These are phyloP conservation scores for Mediolabrus comicus DNA, from an alignment of 108 stramenopile genomes.

Conservation along the genomic window DNA sequence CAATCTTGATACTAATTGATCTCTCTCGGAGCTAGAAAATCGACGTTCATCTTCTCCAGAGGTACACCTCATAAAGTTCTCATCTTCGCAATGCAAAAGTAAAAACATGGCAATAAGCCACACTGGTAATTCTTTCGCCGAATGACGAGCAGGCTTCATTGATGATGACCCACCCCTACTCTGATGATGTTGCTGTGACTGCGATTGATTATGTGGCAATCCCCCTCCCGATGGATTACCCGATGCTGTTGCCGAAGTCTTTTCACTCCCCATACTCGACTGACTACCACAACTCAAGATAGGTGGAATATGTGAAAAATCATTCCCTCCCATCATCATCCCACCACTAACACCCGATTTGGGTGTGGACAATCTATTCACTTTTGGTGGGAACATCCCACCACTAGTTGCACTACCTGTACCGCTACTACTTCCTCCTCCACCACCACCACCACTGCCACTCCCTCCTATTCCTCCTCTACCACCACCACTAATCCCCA, in stretches of 20 bases:
- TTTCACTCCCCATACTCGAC: slow-evolving; percentile 76
- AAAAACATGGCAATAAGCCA: slow-evolving; percentile 86
- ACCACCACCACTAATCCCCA: slow-evolving; percentile 16
- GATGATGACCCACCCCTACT: neutral
- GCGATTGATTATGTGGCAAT: neutral
- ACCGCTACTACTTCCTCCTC: neutral
- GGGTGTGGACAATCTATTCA: neutral
- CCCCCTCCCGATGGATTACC: neutral
- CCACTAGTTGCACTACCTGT: neutral
- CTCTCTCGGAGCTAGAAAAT: slow-evolving; percentile 41
- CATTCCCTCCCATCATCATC: neutral
- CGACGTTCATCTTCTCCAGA: slow-evolving; percentile 75
- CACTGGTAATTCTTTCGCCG: slow-evolving; percentile 83
- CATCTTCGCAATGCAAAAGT: slow-evolving; percentile 80
- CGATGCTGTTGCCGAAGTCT: slow-evolving; percentile 16
- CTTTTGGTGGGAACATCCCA: neutral
- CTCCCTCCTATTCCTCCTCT: neutral
- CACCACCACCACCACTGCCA: slow-evolving; percentile 4
- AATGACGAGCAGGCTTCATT: slow-evolving; percentile 48
- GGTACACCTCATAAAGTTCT: slow-evolving; percentile 66
- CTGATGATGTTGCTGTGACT: neutral
- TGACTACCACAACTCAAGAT: slow-evolving; percentile 83
- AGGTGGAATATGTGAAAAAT: slow-evolving; percentile 63
- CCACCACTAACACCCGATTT: neutral
- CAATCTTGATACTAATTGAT: neutral